Evolutionary conservation across 2,329 filamentous ascomycete genomes (phyloP), one percentile per base, ranked within the genome.

Genomic region (Blumeriella jaapii): DNA sequence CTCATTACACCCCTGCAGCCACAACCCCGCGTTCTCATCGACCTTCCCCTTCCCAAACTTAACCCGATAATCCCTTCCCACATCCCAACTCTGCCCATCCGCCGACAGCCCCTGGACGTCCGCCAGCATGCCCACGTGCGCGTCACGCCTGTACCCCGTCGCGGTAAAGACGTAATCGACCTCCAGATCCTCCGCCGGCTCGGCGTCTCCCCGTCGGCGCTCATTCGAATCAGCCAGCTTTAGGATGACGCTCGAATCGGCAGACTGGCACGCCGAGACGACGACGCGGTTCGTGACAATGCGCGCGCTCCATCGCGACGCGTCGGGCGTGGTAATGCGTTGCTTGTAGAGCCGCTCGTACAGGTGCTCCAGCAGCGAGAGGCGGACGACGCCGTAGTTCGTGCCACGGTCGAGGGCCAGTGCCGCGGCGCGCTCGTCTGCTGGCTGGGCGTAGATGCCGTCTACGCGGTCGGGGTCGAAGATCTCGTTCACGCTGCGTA

Each of bases 1-100:
- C 64, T 96, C 87, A 55, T 86, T 93, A 63, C 86, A 95, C 19
- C 89, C 89, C 58, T 96, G 89, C 50, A 96, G 66, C 80, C 83
- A 96, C 39, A 96, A 68, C 4, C 87, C 87, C 10, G 84, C 80
- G 29, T 34, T 74, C 0, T 67, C 55, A 12, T 74, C 69, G 23
- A 96, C 78, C 29, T 71, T 67, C 18, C 71, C 77, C 1, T 71
- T 62, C 31, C 71, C 67, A 55, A 91, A 85, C 39, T 77, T 63
- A 31, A 95, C 73, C 32, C 69, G 69, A 59, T 96, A 96, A 56
- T 95, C 74, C 34, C 89, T 71, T 17, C 67, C 66, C 2, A 94
- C 82, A n/a, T 20, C 20, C 61, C 84, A 79, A 40, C 71, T 64
- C n/a, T 52, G 50, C 11, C 38, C 36, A 25, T 52, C 47, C 30